Evolutionary conservation across 2,329 filamentous ascomycete species (phyloP), one percentile per base, ranked within the genome.

Genomic region (Myriosclerotinia curreyana): DNA sequence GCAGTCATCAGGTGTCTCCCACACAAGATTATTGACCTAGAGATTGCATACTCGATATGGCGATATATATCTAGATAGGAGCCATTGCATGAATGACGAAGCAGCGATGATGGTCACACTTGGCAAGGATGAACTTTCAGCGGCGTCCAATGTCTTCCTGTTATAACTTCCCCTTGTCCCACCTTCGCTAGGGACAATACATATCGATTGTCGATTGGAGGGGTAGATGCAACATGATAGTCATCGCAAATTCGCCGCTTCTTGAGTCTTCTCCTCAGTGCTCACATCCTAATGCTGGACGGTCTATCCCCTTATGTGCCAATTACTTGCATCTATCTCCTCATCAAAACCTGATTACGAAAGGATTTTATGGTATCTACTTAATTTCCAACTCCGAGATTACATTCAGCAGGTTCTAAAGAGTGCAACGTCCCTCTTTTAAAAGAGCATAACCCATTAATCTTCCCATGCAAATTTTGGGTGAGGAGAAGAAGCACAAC

Each of bases 21-120:
- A 53, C 11, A 53, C 50, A 53, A 53, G n/a, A 53, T 53, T 53
- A 36, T 53, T 53, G 50, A n/a, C 31, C 31, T 6, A 53, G 28
- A 53, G 50, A 53, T 53, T 53, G 31, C 31, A 53, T 52, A 53
- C 31, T n/a, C 12, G 12, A n/a, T 12, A 36, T 34, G 2, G 51
- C 15, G 31, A 36, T 53, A 53, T 36, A 7, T 28, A 53, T 38
- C 51, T 53, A 53, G 51, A 36, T 53, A 53, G 28, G 6, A 53
- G 51, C n/a, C 31, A 53, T 53, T 36, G 28, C 17, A 53, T 53
- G 28, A 53, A 53, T 53, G 17, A 53, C 11, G 15, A 38, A 53
- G 51, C 31, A 53, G 17, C 31, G 28, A 36, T 12, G 50, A 52
- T 36, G 14, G 28, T 36, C 50, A 52, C 15, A n/a, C n/a, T n/a